phyloP scores from a whole-genome alignment of 1,284 basidiomycete genomes.

The Neolentinus lepideus region DNA sequence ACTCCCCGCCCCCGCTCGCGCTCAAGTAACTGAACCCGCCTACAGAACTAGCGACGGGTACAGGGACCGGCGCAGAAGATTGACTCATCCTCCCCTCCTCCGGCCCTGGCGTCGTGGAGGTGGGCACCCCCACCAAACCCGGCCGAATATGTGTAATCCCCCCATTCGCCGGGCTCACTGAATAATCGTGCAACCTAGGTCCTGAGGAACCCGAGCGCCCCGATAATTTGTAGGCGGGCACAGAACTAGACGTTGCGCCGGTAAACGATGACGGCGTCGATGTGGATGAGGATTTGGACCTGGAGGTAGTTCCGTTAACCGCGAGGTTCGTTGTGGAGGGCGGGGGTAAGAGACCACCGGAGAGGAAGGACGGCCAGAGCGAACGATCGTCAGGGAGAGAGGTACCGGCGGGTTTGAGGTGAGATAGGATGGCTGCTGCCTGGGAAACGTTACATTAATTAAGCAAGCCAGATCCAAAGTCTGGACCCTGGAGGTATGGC shows the following conservation, averaged over 20 bases:
- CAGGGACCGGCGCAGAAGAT: constrained; percentile 3
- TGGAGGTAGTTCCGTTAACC: constrained; percentile 10
- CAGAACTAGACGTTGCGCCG: constrained; percentile 24
- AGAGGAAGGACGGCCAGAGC: constrained; percentile 76
- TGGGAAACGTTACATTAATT: too few relatives aligned
- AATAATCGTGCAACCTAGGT: constrained; percentile 60
- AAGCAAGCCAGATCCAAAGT: too few relatives aligned
- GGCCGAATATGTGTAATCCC: constrained; percentile 47
- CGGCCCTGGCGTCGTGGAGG: constrained; percentile 7
- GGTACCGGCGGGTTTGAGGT: constrained; percentile 64
- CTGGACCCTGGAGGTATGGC: constrained; percentile 15
- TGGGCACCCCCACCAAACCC: constrained; percentile 47
- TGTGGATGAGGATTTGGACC: background rate
- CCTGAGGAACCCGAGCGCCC: constrained; percentile 34
- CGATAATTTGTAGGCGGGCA: constrained; percentile 23
- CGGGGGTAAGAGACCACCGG: constrained; percentile 57
- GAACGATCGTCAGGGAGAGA: constrained; percentile 91
- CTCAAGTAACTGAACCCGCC: constrained; percentile 2
- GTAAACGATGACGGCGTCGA: constrained; percentile 2
- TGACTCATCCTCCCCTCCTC: background rate
- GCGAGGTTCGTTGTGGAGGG: constrained; percentile 28
- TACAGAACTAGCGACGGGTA: constrained; percentile 1
- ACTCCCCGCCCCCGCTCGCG: constrained; percentile 15
- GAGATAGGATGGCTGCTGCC: constrained; percentile 93
- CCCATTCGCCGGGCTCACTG: constrained; percentile 19